Base-by-base conservation (phyloP, 257 asterid species). In the Thymus mandschuricus region DNA sequence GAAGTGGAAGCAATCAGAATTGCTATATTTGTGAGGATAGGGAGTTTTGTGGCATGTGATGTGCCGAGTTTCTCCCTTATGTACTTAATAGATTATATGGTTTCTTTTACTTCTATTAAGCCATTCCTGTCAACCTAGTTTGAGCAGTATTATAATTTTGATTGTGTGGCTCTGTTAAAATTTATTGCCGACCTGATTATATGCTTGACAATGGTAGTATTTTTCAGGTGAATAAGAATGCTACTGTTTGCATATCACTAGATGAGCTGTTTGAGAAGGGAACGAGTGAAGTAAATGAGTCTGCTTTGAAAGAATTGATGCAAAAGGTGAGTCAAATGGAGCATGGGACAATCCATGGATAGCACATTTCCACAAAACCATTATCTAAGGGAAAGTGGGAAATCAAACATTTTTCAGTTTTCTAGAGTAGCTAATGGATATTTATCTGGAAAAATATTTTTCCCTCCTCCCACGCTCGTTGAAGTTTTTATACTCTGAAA, bases 191-290 rank as follows among this genome's bases (percentile, higher is more conserved):
- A 45, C 33, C 46, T 38, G 55, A 27, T 76, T 70, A 50, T 55
- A 72, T 75, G 57, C 74, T 73, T 70, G 79, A 81, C 55, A 30
- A 62, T 64, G 59, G 11, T 60, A 29, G 49, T 31, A 6, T 64
- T 15, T 86, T 75, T 73, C 85, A 94, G 99, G 97, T 94, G 29
- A 85, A 86, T 72, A 87, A 81, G 78, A 95, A 95, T 88, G 98
- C 93, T 51, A 35, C 57, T 29, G 84, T 95, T 1, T 91, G 97
- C 89, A 95, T 77, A 75, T 86, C 95, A 28, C 80, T 94, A 13
- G 98, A 94, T 62, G 96, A 94, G 88, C 82, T 91, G 70, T 83
- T 91, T 76, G 91, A 82, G 86, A 85, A 88, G 73, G 98, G 98
- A 76, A 76, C 56, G 51, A 79, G 79, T 71, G 82, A 77, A 84